Base-by-base conservation (phyloP, 805 yeast genomes). In the Sungouiozyma ichnusensis region DNA sequence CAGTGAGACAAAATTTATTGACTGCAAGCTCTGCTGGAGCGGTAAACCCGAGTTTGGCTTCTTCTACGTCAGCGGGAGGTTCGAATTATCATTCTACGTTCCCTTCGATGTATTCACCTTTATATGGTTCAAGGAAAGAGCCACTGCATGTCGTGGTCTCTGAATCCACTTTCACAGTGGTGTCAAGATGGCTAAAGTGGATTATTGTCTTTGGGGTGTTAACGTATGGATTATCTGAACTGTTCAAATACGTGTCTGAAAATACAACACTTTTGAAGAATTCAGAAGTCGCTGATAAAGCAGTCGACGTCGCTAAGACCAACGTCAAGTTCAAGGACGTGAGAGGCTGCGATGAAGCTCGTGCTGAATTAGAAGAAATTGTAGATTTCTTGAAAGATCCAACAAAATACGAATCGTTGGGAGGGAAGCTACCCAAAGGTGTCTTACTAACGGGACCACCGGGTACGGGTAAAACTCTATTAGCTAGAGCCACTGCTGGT, bases 321-420 rank as follows among this genome's bases (percentile, higher is more conserved):
- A 83, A 83, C 34, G 97, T 88, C 33, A 80, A 79, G 59, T 92
- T 92, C 62, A 76, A 79, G 36, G 99, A 92, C 61, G 97, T 94
- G 31, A 81, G 88, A 57, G 99, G 99, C 44, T 94, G 90, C 47
- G 99, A 94, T 64, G 99, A 92, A 68, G 98, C 99, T 3, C 79
- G 97, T 56, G 85, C 94, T 6, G 98, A 92, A 66, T 73, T 92
- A 48, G 96, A 92, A 64, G 99, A 92, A 64, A 85, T 94, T 54
- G 99, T 92, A n/a, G 97, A 90, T 46, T 92, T 92, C 57, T 74
- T 92, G 57, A 87, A 87, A 58, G 97, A 92, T 62, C 98, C 99
- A 16, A 77, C 95, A 16, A 84, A 85, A 62, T 92, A 87, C 67
- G 94, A 97, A 39, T 94, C 95, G 1, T 73, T 92, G 39, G 99